Percentiles rank a stretch among this genome's conserved stretches.
These are phyloP conservation scores for Boletus sp. DNA, from an alignment of 768 basidiomycete species.

Conservation along the genomic window DNA sequence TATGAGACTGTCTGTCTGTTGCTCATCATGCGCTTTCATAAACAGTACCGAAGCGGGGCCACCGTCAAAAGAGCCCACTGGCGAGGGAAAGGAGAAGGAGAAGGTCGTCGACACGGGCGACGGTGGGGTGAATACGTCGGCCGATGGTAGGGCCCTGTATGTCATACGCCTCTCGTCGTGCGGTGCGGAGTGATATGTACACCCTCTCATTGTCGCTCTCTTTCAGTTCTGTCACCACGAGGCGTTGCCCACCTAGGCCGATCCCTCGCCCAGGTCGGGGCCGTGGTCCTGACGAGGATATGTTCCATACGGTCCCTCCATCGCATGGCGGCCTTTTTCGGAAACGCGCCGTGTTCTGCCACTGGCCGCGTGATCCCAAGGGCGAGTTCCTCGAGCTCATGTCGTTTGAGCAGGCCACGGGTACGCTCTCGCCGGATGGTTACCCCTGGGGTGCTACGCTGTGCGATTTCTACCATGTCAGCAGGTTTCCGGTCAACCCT, in stretches of 20 bases:
- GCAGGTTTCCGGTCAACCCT: background rate
- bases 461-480: constrained; percentile 23
- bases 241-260: background rate
- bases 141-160: background rate
- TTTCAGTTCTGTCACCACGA: too few relatives aligned
- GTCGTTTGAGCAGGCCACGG: background rate
- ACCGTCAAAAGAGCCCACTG: background rate
- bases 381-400: constrained; percentile 13
- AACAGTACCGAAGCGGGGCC: background rate
- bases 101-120: background rate
- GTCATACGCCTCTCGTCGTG: background rate
- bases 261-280: constrained; percentile 7
- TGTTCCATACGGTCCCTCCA: constrained; percentile 2
- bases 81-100: background rate
- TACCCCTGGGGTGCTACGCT: constrained; percentile 28
- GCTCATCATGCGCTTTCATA: background rate
- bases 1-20: too few relatives aligned
- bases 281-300: background rate
- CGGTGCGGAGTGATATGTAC: too few relatives aligned
- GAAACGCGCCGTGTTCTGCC: constrained; percentile 21
- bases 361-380: constrained; percentile 25
- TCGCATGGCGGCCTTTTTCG: background rate
- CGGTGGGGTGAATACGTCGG: background rate
- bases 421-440: constrained; percentile 20
- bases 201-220: background rate